A percentile compares a stretch with the other conserved stretches of the same genome.
Evolutionary conservation across 441 rosid species (phyloP).

Genomic region (Syzygium malaccense): DNA sequence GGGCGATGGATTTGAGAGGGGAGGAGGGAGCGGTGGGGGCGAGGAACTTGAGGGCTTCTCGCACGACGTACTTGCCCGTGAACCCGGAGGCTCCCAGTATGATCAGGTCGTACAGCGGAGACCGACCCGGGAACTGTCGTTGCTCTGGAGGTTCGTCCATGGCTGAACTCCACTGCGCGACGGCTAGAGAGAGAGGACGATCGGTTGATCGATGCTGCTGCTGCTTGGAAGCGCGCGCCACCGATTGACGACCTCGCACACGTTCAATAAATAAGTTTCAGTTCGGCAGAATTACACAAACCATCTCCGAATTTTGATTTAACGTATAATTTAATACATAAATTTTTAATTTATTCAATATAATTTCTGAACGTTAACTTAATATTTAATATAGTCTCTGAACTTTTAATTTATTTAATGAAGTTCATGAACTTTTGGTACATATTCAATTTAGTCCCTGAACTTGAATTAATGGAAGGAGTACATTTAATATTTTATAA

Average conservation of each 20-base stretch:
- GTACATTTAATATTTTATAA: too few relatives aligned
- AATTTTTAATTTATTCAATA: too few relatives aligned
- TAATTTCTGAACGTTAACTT: too few relatives aligned
- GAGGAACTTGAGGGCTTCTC: conserved; percentile 83
- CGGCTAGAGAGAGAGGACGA: not conserved
- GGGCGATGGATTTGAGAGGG: conserved; percentile 59
- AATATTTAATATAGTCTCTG: too few relatives aligned
- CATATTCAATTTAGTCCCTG: too few relatives aligned
- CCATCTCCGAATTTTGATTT: rapidly evolving
- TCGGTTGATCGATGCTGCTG: not conserved
- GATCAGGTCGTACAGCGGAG: conserved; percentile 40
- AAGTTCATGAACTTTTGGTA: too few relatives aligned
- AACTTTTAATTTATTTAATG: too few relatives aligned
- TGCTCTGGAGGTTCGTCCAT: conserved; percentile 17
- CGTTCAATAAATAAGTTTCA: not conserved
- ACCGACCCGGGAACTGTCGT: not conserved
- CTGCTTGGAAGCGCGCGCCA: not conserved
- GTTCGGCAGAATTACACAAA: too few relatives aligned
- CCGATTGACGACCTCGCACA: not conserved
- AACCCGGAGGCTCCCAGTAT: conserved; percentile 91
- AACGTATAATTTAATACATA: rapidly evolving
- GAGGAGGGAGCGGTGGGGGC: conserved; percentile 51
- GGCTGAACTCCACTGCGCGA: not conserved
- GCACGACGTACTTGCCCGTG: conserved; percentile 76
- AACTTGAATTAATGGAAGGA: too few relatives aligned